These are phyloP conservation scores for Zizania palustris DNA, from an alignment of 202 grass and related monocot genomes.

Conservation along the genomic window DNA sequence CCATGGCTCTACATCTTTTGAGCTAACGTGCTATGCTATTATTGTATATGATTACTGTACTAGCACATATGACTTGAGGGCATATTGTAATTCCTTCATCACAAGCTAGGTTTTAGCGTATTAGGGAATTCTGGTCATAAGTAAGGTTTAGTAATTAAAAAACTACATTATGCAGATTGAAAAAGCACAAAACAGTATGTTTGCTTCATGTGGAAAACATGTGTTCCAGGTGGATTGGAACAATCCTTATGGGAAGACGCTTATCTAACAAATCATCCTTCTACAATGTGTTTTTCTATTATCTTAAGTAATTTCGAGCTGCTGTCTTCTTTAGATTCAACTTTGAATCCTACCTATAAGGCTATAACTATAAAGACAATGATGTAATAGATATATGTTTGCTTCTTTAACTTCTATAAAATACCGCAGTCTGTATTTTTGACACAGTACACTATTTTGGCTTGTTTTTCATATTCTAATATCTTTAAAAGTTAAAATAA, in stretches of 20 bases:
- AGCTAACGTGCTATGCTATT: neutral
- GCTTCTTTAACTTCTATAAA: neutral
- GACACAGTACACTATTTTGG: constrained; percentile 1
- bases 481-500: neutral
- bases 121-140: neutral
- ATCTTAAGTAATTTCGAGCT: neutral
- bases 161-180: neutral
- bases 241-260: neutral
- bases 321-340: neutral
- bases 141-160: neutral
- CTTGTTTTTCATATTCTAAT: constrained; percentile 7
- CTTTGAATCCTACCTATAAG: neutral
- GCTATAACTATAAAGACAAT: neutral
- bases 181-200: neutral
- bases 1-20: neutral
- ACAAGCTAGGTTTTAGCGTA: neutral
- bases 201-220: constrained; percentile 12
- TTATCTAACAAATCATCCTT: neutral
- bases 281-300: constrained; percentile 1
- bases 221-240: constrained; percentile 24
- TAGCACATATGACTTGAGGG: neutral
- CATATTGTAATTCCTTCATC: constrained; percentile 23
- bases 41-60: neutral
- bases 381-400: neutral
- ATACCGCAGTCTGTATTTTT: neutral